Evolutionary conservation across 2,329 filamentous ascomycete genomes (phyloP), one percentile per base, ranked within the genome.

Genomic region (Amauroascus verrucosus): DNA sequence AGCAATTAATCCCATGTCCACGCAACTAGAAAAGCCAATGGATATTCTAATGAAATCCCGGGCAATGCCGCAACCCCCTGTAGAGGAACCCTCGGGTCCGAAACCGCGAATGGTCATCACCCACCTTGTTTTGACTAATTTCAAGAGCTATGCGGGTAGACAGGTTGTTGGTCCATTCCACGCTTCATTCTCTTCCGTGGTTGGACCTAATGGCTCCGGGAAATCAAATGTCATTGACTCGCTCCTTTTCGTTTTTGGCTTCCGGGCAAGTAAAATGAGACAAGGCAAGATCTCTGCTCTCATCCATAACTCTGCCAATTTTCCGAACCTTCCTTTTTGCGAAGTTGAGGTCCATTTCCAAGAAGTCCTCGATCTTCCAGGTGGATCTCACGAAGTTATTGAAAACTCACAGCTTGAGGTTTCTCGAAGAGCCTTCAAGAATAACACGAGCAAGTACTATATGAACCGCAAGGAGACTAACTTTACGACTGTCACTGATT

Each of bases 181-280:
- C 67, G 80, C 88, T 1, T 98, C 93, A 0, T 98, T 98, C 72
- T 96, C 93, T 1, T 96, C 93, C 0, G 93, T 98, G 1, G 93
- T 98, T 8, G 94, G 93, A 0, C 93, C 94, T 48, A 98, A 98
- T 67, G 93, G 93, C 57, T 98, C 93, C 8, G 93, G 93, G 55
- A 98, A 98, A 69, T 97, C 93, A 20, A 98, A 98, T 63, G 94
- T 98, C 58, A 98, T 98, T 65, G 93, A 98, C 70, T 96, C 93
- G 1, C 75, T 98, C 26, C 80, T 98, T 0, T 98, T 98, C 64
- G 93, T 98, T n/a, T 98, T 98, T 66, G 93, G 94, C 51, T 98
- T 98, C 74, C 84, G 93, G 56, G 93, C 93, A 40, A 97, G 91
- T 77, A 98, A 98, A 73, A 98, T 98, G 93, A 81, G 93, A 64